These are phyloP conservation scores for Boechera divaricarpa DNA, from an alignment of 345 rosid genomes.

Conservation along the genomic window DNA sequence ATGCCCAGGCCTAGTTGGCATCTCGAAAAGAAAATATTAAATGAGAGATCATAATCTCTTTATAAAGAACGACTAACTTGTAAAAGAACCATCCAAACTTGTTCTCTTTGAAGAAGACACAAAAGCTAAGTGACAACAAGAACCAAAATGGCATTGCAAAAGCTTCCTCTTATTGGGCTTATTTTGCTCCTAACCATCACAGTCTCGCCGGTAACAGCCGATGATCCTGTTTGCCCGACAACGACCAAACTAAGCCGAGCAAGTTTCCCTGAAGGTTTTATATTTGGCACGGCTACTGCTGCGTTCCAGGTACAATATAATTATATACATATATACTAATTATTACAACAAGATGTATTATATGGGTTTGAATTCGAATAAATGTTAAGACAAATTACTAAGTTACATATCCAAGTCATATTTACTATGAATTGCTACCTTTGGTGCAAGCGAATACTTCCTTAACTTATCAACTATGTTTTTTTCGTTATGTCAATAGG, in stretches of 20 bases:
- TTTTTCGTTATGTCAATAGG: constrained; percentile 28
- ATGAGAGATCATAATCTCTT: too few species aligned
- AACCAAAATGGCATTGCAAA: constrained; percentile 14
- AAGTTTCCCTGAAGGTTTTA: constrained; percentile 31
- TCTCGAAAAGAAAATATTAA: too few species aligned
- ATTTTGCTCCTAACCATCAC: constrained; percentile 29
- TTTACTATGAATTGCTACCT: background rate
- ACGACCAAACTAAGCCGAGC: constrained; percentile 33
- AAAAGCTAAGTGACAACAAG: background rate
- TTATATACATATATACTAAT: background rate
- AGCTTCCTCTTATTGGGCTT: constrained; percentile 24
- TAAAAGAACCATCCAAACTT: background rate
- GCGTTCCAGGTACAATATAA: constrained; percentile 37
- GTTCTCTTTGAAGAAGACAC: background rate
- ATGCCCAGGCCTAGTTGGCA: too few species aligned
- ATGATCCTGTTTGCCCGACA: constrained; percentile 32
- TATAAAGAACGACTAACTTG: background rate
- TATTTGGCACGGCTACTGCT: constrained; percentile 47
- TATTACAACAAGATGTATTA: too few species aligned
- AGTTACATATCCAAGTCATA: too few species aligned
- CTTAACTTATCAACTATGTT: background rate
- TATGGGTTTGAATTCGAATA: too few species aligned
- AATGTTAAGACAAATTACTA: too few species aligned
- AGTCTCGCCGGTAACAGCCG: constrained; percentile 18
- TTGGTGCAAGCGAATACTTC: constrained; percentile 1